These are phyloP conservation scores for Fraxinus floribunda DNA, from an alignment of 305 asterid species.

Conservation along the genomic window DNA sequence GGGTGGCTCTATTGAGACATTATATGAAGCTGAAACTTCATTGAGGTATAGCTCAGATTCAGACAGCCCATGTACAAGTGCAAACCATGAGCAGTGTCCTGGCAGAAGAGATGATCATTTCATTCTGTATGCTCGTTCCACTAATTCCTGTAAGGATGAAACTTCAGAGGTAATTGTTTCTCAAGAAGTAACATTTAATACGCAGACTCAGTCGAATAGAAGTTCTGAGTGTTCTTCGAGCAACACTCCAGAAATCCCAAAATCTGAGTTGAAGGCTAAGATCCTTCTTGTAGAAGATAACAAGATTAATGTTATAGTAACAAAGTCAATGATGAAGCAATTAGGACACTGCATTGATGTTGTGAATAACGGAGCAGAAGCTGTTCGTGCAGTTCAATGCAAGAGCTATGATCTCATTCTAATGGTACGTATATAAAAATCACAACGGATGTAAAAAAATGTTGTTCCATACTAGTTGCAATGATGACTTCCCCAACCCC, in stretches of 20 bases:
- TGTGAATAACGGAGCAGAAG: conserved; percentile 75
- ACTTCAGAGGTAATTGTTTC: conserved; percentile 25
- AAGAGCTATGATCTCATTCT: conserved; percentile 58
- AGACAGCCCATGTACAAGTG: conserved; percentile 24
- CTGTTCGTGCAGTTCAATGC: conserved; percentile 62
- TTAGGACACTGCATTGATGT: conserved; percentile 64
- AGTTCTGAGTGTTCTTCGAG: conserved; percentile 52
- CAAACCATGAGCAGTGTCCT: conserved; percentile 16
- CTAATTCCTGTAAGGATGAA: conserved; percentile 29
- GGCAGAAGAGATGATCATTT: conserved; percentile 21
- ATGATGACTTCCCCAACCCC: not conserved
- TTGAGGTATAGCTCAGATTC: conserved; percentile 16
- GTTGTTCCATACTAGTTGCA: not conserved
- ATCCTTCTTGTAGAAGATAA: conserved; percentile 88
- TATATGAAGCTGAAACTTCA: conserved; percentile 27
- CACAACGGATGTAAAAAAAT: not conserved
- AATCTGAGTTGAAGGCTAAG: conserved; percentile 46
- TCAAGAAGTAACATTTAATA: conserved; percentile 26
- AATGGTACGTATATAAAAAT: conserved; percentile 50
- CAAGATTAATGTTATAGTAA: conserved; percentile 78
- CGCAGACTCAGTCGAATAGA: conserved; percentile 26
- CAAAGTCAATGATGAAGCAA: conserved; percentile 80
- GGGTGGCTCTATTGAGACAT: conserved; percentile 32
- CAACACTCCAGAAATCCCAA: conserved; percentile 31
- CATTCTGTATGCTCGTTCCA: conserved; percentile 18